phyloP scores from a whole-genome alignment of 2,329 filamentous ascomycete genomes.

The Alternaria brassicae region DNA sequence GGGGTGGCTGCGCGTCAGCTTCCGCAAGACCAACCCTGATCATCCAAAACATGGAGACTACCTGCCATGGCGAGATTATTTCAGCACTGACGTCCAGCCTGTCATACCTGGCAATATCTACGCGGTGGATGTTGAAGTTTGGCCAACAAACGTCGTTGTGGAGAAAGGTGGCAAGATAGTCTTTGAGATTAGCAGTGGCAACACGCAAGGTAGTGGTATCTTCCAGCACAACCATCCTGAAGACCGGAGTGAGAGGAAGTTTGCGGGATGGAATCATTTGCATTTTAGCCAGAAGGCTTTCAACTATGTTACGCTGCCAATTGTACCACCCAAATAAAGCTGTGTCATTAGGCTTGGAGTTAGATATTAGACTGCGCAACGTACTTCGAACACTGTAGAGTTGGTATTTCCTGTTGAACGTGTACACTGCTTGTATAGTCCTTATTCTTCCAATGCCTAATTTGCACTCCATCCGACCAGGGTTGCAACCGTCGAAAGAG shows the following conservation, averaged over 20 bases:
- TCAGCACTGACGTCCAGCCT: slow-evolving; percentile 58
- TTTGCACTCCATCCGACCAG: too few species aligned
- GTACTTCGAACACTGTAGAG: not conserved
- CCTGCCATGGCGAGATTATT: slow-evolving; percentile 66
- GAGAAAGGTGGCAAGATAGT: slow-evolving; percentile 61
- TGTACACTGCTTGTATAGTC: not conserved
- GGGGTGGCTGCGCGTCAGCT: slow-evolving; percentile 67
- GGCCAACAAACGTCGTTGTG: slow-evolving; percentile 68
- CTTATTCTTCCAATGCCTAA: not conserved
- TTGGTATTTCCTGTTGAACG: not conserved
- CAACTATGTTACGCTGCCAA: slow-evolving; percentile 62
- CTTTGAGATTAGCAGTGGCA: slow-evolving; percentile 61
- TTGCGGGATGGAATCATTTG: slow-evolving; percentile 61
- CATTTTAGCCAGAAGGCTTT: slow-evolving; percentile 58
- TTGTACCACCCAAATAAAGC: slow-evolving; percentile 58
- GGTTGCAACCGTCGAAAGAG: too few species aligned
- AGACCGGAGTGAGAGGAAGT: slow-evolving; percentile 55
- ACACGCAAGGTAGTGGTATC: slow-evolving; percentile 67
- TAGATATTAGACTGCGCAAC: not conserved
- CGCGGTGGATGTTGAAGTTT: slow-evolving; percentile 67
- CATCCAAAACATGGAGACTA: slow-evolving; percentile 62
- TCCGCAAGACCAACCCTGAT: slow-evolving; percentile 61
- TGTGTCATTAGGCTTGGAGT: too few species aligned
- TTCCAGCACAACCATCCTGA: slow-evolving; percentile 61
- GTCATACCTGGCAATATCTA: slow-evolving; percentile 66